Conservation (phyloP, 2,329 filamentous ascomycete species). For the Emergomyces orientalis region DNA sequence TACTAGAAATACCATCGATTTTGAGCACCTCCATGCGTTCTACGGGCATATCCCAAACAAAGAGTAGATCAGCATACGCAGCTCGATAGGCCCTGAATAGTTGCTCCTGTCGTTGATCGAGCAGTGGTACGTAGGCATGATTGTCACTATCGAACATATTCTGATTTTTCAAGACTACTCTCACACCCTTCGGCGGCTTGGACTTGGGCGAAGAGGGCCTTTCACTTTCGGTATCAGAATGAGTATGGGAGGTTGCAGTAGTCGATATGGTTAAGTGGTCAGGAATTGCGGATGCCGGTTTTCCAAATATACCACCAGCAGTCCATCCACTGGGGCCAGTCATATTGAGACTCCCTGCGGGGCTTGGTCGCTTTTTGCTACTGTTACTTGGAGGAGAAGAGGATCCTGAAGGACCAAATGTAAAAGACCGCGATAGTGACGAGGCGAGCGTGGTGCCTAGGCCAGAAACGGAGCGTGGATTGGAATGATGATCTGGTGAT, state of each 20-base stretch:
- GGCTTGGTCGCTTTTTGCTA: conserved; percentile 31
- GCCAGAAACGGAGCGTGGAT: conserved; percentile 32
- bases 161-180: conserved; percentile 48
- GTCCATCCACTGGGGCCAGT: conserved; percentile 25
- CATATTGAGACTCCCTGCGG: conserved; percentile 29
- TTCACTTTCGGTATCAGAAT: conserved; percentile 33
- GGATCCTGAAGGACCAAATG: conserved; percentile 35
- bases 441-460: conserved; percentile 36
- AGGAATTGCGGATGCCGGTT: conserved; percentile 22
- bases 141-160: conserved; percentile 47
- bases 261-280: conserved; percentile 26
- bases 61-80: conserved; percentile 50
- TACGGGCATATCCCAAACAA: conserved; percentile 49
- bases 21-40: conserved; percentile 51
- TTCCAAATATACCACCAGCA: conserved; percentile 18
- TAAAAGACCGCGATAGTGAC: conserved; percentile 38
- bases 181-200: conserved; percentile 28
- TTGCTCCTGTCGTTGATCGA: conserved; percentile 41
- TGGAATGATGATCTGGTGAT: conserved; percentile 35
- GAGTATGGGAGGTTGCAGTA: conserved; percentile 23
- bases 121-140: conserved; percentile 38
- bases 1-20: conserved; percentile 39
- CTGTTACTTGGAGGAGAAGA: conserved; percentile 31
- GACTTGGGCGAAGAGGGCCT: conserved; percentile 23
- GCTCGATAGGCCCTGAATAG: conserved; percentile 46